Conservation (phyloP, 768 basidiomycete species). For the Vishniacozyma victoriae region DNA sequence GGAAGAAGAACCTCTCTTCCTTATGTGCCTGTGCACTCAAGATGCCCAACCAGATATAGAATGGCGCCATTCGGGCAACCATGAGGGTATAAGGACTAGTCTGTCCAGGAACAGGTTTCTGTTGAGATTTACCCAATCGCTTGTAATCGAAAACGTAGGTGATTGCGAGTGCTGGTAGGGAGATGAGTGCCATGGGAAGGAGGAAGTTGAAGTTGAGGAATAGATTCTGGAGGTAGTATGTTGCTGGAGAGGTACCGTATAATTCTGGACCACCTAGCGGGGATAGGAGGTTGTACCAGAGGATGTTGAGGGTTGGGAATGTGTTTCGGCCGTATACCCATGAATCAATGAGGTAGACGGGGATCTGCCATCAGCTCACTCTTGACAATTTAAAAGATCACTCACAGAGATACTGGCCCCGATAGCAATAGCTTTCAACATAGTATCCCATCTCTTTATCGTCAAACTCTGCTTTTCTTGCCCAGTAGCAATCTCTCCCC, state of each 20-base stretch:
- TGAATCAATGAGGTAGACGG: slow-evolving; percentile 76
- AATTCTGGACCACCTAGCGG: slow-evolving; percentile 73
- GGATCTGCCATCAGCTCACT: slow-evolving; percentile 57
- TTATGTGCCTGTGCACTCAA: slow-evolving; percentile 82
- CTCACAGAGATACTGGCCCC: slow-evolving; percentile 30
- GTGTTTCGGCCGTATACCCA: slow-evolving; percentile 73
- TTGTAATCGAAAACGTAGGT: slow-evolving; percentile 70
- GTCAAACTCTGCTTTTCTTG: slow-evolving; percentile 22
- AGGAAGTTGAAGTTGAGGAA: slow-evolving; percentile 90
- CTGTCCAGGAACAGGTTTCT: slow-evolving; percentile 39
- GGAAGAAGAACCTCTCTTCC: slow-evolving; percentile 98
- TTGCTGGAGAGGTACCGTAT: slow-evolving; percentile 84
- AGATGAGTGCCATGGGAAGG: slow-evolving; percentile 69
- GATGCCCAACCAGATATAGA: slow-evolving; percentile 85
- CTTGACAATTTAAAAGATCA: slow-evolving; percentile 6
- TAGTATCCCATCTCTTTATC: slow-evolving; percentile 21
- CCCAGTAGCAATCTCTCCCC: slow-evolving; percentile 53
- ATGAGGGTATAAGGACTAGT: slow-evolving; percentile 71
- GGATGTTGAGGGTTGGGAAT: slow-evolving; percentile 86
- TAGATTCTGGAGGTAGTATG: slow-evolving; percentile 82
- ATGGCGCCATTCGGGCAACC: slow-evolving; percentile 69
- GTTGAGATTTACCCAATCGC: slow-evolving; percentile 61
- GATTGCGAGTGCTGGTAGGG: slow-evolving; percentile 69
- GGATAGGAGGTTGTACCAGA: slow-evolving; percentile 88
- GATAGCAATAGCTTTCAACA: slow-evolving; percentile 19